Percentiles rank a stretch among this genome's conserved stretches.
phyloP scores from a whole-genome alignment of 345 rosid genomes.

The Euclidium syriacum region DNA sequence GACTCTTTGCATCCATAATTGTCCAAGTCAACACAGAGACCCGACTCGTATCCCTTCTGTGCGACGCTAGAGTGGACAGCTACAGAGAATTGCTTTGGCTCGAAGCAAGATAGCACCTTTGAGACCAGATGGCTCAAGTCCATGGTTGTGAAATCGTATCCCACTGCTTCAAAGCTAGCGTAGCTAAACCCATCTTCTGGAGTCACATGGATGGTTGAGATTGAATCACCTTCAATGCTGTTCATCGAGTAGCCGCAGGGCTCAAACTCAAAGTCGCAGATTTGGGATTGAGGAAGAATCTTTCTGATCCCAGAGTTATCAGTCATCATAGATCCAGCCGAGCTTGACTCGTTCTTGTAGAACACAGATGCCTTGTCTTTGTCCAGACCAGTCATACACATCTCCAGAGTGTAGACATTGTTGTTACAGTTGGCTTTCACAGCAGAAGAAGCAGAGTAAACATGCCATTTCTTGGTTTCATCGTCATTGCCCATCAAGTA shows the following conservation, averaged over 20 bases:
- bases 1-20: conserved; percentile 35
- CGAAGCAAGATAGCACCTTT: conserved; percentile 52
- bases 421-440: neutral
- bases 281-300: conserved; percentile 55
- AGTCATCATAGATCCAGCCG: conserved; percentile 62
- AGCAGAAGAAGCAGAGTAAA: conserved; percentile 48
- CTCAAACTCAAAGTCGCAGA: conserved; percentile 69
- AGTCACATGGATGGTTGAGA: conserved; percentile 77
- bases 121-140: conserved; percentile 34
- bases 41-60: conserved; percentile 26
- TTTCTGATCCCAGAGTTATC: conserved; percentile 48
- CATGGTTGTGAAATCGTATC: conserved; percentile 38
- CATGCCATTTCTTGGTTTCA: conserved; percentile 53
- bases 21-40: conserved; percentile 40
- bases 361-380: conserved; percentile 48
- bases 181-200: conserved; percentile 82
- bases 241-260: conserved; percentile 89
- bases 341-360: conserved; percentile 34
- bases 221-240: conserved; percentile 44
- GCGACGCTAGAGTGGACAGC: conserved; percentile 30
- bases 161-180: conserved; percentile 74
- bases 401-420: conserved; percentile 45
- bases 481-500: conserved; percentile 42
- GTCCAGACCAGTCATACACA: conserved; percentile 81
- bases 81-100: conserved; percentile 53